Percentiles rank a stretch among this genome's conserved stretches.
Evolutionary conservation across 179 eudicot species (phyloP).

Genomic region (Spinacia oleracea): DNA sequence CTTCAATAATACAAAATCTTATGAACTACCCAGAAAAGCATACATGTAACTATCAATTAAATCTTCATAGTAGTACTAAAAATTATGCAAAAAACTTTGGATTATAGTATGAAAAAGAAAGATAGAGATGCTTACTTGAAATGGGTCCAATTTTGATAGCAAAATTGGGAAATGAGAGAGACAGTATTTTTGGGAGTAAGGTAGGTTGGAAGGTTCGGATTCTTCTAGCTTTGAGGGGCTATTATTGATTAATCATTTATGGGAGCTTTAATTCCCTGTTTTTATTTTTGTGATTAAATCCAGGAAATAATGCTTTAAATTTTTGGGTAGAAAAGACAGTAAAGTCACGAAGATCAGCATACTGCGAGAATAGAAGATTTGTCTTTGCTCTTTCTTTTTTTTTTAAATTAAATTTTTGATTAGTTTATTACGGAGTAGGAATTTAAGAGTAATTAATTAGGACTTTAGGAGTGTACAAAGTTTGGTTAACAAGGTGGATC

Average conservation of each 20-base stretch:
- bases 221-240: constrained; percentile 13
- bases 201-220: constrained; percentile 15
- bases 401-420: background rate
- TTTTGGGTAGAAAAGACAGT: constrained; percentile 12
- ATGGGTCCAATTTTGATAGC: constrained; percentile 11
- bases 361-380: constrained; percentile 11
- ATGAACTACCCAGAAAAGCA: constrained; percentile 17
- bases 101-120: background rate
- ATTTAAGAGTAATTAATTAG: background rate
- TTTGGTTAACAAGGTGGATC: constrained; percentile 2
- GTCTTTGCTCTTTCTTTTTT: background rate
- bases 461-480: background rate
- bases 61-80: constrained; percentile 4
- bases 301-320: constrained; percentile 4
- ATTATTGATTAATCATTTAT: background rate
- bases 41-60: constrained; percentile 1
- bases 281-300: constrained; percentile 17
- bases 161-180: background rate
- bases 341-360: background rate
- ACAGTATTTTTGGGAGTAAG: background rate
- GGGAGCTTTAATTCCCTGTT: background rate
- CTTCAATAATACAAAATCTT: constrained; percentile 13
- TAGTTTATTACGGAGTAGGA: no score
- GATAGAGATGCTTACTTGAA: constrained; percentile 32
- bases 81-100: constrained; percentile 2